Conservation (phyloP, 805 yeast species). For the Torulaspora gathmanii region DNA sequence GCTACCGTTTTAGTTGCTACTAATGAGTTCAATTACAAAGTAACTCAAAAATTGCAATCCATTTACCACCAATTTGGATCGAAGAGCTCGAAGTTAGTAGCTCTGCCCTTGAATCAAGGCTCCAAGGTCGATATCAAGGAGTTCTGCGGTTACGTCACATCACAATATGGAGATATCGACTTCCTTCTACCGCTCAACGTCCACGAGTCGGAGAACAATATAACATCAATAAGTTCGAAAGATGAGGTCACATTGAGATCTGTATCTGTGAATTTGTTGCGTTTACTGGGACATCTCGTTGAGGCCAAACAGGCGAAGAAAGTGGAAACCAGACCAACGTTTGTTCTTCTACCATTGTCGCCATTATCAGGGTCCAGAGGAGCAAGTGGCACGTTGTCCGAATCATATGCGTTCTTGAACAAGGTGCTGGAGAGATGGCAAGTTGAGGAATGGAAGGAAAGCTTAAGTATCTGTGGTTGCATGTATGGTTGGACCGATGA, state of each 20-base stretch:
- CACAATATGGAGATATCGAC: constrained; percentile 58
- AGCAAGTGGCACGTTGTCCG: constrained; percentile 82
- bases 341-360: constrained; percentile 76
- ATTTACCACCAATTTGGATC: constrained; percentile 79
- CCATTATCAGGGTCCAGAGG: constrained; percentile 90
- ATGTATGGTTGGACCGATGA: constrained; percentile 93
- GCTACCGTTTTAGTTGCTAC: constrained; percentile 84
- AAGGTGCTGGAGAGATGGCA: constrained; percentile 85
- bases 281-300: constrained; percentile 73
- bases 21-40: constrained; percentile 75
- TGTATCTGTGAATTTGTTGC: constrained; percentile 76
- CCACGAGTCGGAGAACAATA: constrained; percentile 31
- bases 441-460: constrained; percentile 80
- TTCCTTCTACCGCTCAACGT: constrained; percentile 62
- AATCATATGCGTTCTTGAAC: constrained; percentile 78
- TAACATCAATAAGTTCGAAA: constrained; percentile 62
- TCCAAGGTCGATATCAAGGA: constrained; percentile 69
- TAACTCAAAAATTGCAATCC: constrained; percentile 77
- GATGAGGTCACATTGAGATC: constrained; percentile 85
- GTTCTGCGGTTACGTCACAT: constrained; percentile 65
- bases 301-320: constrained; percentile 53
- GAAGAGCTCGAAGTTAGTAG: constrained; percentile 68
- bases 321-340: constrained; percentile 79
- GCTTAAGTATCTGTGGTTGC: constrained; percentile 82
- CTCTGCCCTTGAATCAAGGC: constrained; percentile 86